These are phyloP conservation scores for Rhynchosporium secalis DNA, from an alignment of 2,329 filamentous ascomycete genomes.

Conservation along the genomic window DNA sequence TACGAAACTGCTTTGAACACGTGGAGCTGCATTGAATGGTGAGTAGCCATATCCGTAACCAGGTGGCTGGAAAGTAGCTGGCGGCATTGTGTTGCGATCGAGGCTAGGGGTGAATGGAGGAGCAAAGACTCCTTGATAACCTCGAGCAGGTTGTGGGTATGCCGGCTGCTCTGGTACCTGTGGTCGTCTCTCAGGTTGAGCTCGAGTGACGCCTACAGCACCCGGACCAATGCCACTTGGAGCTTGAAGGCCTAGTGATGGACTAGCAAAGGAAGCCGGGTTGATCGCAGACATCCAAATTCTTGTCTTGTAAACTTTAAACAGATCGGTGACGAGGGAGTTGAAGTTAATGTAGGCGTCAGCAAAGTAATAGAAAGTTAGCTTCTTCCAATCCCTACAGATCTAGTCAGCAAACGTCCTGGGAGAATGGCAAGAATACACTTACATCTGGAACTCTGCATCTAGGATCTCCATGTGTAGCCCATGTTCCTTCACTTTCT, in stretches of 20 bases:
- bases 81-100: slow-evolving; percentile 43
- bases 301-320: slow-evolving; percentile 98
- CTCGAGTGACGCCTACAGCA: slow-evolving; percentile 56
- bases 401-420: slow-evolving; percentile 17
- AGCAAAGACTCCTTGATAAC: slow-evolving; percentile 46
- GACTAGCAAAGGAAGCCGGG: slow-evolving; percentile 88
- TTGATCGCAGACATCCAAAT: slow-evolving; percentile 99
- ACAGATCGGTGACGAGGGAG: slow-evolving; percentile 91
- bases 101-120: slow-evolving; percentile 46
- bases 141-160: slow-evolving; percentile 32
- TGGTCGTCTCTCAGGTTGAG: slow-evolving; percentile 44
- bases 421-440: slow-evolving; percentile 44
- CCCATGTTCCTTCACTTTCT: slow-evolving; percentile 92
- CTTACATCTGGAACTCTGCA: slow-evolving; percentile 97
- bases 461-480: slow-evolving; percentile 98
- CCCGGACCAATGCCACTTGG: slow-evolving; percentile 67
- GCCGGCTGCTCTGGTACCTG: slow-evolving; percentile 42
- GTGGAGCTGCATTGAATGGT: slow-evolving; percentile 46
- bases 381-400: slow-evolving; percentile 91
- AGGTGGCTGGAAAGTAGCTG: slow-evolving; percentile 43
- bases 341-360: slow-evolving; percentile 99
- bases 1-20: slow-evolving; percentile 42
- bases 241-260: slow-evolving; percentile 69
- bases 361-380: slow-evolving; percentile 99
- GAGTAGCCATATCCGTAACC: slow-evolving; percentile 47